Evolutionary conservation across 2,329 filamentous ascomycete species (phyloP), one percentile per base, ranked within the genome.

Genomic region (Diatrype stigma): DNA sequence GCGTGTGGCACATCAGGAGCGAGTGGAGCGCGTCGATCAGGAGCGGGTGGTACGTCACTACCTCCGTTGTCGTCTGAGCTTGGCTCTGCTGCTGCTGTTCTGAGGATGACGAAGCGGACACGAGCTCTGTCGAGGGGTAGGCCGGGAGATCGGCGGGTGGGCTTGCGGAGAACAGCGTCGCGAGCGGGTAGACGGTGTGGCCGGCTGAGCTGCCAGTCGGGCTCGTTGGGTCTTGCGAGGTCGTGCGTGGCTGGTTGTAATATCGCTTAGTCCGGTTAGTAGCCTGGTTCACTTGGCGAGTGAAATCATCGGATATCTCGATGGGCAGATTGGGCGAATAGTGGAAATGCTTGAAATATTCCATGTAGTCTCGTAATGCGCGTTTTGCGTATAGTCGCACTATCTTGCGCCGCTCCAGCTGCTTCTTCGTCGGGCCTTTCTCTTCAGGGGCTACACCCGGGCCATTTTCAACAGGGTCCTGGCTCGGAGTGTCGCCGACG

Each of bases 1-100:
- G 80, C n/a, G 81, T 81, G 67, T 95, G 90, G 58, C 85, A 87
- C 38, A 95, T 79, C 8, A 95, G 81, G 2, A 94, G 70, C 4
- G 84, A 86, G 67, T 95, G 89, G 0, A 95, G 78, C 1, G 87
- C 87, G 57, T 95, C 90, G 6, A 84, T 84, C 11, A 95, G 76
- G 8, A 94, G 77, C 0, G 90, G 90, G 61, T 95, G 90, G 65
- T 90, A 94, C 1, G 89, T 94, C 26, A 89, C 77, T 38, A 79
- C 78, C 70, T 90, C 87, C 42, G 65, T 67, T 12, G 64, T 63
- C 23, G 68, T 70, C 51, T n/a, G n/a, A n/a, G n/a, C n/a, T n/a
- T n/a, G n/a, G n/a, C n/a, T n/a, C n/a, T 73, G 66, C 32, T 70
- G 57, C 4, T 66, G 54, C 14, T 70, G 63, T 6, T 54, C 50